phyloP scores from a whole-genome alignment of 495 filamentous ascomycete species.

The Sabuloglossum arenarium region DNA sequence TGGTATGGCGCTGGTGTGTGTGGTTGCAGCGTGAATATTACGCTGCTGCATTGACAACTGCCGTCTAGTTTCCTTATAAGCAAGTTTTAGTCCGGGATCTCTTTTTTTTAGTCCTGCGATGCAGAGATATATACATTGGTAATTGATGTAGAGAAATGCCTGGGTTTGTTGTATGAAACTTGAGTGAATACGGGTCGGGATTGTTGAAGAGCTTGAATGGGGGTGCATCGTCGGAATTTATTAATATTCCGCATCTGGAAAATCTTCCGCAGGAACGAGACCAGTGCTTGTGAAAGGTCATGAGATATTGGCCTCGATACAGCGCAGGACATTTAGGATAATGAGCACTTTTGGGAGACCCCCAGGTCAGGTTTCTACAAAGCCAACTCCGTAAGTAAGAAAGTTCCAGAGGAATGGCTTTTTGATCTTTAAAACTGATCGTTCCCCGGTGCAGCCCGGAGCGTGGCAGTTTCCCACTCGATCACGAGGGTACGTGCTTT shows the following conservation, averaged over 20 bases:
- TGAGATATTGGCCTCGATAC: neutral
- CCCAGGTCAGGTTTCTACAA: slow-evolving; percentile 43
- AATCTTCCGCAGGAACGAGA: neutral
- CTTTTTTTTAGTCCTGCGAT: neutral
- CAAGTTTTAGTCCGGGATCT: neutral
- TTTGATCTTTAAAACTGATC: neutral
- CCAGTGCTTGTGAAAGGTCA: neutral
- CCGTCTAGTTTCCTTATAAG: slow-evolving; percentile 6
- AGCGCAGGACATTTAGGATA: neutral
- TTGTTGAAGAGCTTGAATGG: no score
- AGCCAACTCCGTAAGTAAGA: slow-evolving; percentile 50
- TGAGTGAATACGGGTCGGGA: no score
- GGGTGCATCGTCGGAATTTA: no score
- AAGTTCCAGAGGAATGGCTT: neutral
- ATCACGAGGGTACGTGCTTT: slow-evolving; percentile 68
- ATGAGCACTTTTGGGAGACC: slow-evolving; percentile 60
- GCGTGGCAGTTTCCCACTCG: slow-evolving; percentile 87
- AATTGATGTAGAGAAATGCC: neutral
- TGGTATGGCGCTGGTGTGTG: slow-evolving; percentile 33
- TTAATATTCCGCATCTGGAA: neutral
- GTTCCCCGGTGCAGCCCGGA: slow-evolving; percentile 41
- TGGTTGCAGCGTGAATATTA: slow-evolving; percentile 30
- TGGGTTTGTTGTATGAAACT: neutral
- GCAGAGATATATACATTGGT: neutral
- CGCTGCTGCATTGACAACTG: slow-evolving; percentile 9